A percentile compares a stretch with the other conserved stretches of the same genome.
Evolutionary conservation across 106 monocot genomes (phyloP).

Genomic region (Dioscorea alata): DNA sequence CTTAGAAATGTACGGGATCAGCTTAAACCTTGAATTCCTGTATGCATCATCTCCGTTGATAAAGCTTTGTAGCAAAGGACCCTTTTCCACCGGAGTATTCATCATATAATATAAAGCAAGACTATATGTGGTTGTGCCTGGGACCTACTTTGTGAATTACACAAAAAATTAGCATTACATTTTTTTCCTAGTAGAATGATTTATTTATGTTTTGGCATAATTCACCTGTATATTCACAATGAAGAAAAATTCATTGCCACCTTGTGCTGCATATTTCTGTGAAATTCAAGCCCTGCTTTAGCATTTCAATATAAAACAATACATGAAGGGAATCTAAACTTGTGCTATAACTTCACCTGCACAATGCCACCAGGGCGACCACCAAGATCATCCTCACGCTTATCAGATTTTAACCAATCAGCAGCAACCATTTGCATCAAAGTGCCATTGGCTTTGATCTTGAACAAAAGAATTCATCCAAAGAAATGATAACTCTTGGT

Average conservation of each 20-base stretch:
- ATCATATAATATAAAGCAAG: constrained; percentile 48
- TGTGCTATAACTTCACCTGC: constrained; percentile 39
- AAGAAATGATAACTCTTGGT: neutral
- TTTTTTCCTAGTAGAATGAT: too few relatives aligned
- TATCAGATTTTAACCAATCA: constrained; percentile 93
- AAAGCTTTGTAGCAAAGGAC: constrained; percentile 37
- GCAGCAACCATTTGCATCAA: constrained; percentile 96
- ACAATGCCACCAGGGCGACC: constrained; percentile 80
- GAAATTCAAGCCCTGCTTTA: neutral
- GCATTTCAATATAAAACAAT: neutral
- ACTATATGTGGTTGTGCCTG: constrained; percentile 46
- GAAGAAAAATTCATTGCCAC: constrained; percentile 46
- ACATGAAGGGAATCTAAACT: neutral
- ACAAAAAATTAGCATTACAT: too few relatives aligned
- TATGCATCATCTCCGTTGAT: constrained; percentile 45
- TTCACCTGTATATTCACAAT: constrained; percentile 46
- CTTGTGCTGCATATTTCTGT: constrained; percentile 49
- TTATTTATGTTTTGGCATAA: too few relatives aligned
- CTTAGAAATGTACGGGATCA: constrained; percentile 53
- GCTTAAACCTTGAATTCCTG: constrained; percentile 50
- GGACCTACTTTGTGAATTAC: constrained; percentile 23
- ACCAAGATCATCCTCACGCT: constrained; percentile 92
- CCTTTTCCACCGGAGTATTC: constrained; percentile 31
- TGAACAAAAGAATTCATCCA: neutral
- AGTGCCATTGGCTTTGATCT: constrained; percentile 79